Evolutionary conservation across 1,284 basidiomycete species (phyloP).

Genomic region (Athelia psychrophila): DNA sequence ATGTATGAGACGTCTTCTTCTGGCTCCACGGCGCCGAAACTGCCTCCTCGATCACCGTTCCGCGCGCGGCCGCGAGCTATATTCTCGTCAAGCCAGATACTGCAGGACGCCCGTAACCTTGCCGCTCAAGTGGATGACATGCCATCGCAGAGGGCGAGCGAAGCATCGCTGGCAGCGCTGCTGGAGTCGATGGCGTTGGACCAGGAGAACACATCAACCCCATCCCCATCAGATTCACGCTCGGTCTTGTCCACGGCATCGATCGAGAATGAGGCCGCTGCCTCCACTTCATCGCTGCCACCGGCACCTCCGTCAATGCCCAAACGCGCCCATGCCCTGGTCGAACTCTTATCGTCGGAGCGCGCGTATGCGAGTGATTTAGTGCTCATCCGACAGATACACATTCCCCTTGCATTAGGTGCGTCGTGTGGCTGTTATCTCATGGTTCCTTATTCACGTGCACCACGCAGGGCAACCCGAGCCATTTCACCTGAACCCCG

Average conservation of each 20-base stretch:
- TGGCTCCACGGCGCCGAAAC: neutral
- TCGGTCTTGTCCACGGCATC: neutral
- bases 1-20: neutral
- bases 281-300: neutral
- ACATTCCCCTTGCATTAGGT: constrained; percentile 77
- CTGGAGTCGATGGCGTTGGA: neutral
- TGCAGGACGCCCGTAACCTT: neutral
- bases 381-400: constrained; percentile 80
- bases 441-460: neutral
- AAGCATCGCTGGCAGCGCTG: neutral
- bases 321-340: constrained; percentile 82
- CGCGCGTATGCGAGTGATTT: constrained; percentile 87
- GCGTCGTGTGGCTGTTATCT: constrained; percentile 16
- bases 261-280: neutral
- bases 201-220: neutral
- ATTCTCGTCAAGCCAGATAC: neutral
- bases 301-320: constrained; percentile 34
- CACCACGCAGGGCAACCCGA: constrained; percentile 39
- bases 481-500: constrained; percentile 30
- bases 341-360: constrained; percentile 84
- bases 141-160: neutral
- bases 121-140: neutral
- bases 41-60: neutral
- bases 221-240: neutral
- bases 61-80: neutral